Conservation (phyloP, 208 protist genomes). For the Crithidia sp. region DNA sequence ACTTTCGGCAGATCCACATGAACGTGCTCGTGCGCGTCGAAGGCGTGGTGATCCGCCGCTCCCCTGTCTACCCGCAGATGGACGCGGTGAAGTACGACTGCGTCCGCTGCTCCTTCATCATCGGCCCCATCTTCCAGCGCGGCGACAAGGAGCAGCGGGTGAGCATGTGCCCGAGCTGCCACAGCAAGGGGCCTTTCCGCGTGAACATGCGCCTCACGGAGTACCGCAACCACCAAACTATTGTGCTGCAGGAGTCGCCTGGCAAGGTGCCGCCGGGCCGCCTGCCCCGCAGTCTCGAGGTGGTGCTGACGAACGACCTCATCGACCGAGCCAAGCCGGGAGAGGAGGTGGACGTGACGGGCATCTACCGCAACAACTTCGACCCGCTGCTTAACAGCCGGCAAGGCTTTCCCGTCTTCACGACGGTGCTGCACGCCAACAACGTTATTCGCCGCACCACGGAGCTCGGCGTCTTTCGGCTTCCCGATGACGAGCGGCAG, state of each 20-base stretch:
- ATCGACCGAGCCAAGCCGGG: slow-evolving; percentile 98
- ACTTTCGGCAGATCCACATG: slow-evolving; percentile 98
- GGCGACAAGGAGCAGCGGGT: slow-evolving; percentile 88
- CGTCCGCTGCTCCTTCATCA: slow-evolving; percentile 92
- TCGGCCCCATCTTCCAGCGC: slow-evolving; percentile 93
- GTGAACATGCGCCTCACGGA: slow-evolving; percentile 97
- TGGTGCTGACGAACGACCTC: slow-evolving; percentile 98
- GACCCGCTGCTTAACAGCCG: slow-evolving; percentile 97
- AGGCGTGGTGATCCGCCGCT: slow-evolving; percentile 98
- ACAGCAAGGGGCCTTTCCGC: slow-evolving; percentile 95
- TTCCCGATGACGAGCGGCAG: slow-evolving; percentile 90
- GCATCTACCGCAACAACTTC: slow-evolving; percentile 99
- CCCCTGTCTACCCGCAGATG: slow-evolving; percentile 98
- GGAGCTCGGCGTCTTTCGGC: slow-evolving; percentile 78
- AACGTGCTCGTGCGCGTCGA: slow-evolving; percentile 97
- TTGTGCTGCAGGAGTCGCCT: slow-evolving; percentile 98
- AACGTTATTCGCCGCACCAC: slow-evolving; percentile 93
- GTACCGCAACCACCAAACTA: slow-evolving; percentile 99
- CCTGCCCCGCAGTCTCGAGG: slow-evolving; percentile 98
- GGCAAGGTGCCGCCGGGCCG: slow-evolving; percentile 98
- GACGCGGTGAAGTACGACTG: slow-evolving; percentile 98
- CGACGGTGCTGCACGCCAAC: slow-evolving; percentile 98
- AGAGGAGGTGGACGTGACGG: slow-evolving; percentile 98
- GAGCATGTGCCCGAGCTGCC: slow-evolving; percentile 91
- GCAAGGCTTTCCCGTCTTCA: slow-evolving; percentile 99